Evolutionary conservation across 2,329 filamentous ascomycete species (phyloP).

Genomic region (Aplosporella prunicola): DNA sequence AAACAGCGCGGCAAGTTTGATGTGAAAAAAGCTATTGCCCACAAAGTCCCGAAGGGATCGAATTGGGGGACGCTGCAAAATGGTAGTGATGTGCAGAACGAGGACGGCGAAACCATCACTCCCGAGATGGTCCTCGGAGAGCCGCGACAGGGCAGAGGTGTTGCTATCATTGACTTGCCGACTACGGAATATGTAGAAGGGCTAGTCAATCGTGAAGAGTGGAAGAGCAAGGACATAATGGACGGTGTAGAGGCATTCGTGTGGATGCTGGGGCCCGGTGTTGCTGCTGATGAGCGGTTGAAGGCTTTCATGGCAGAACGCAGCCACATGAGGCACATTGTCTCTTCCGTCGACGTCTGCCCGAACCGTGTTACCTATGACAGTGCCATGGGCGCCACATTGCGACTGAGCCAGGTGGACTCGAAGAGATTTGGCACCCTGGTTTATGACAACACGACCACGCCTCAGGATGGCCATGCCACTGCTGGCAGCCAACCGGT

Average conservation of each 20-base stretch:
- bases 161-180: slow-evolving; percentile 75
- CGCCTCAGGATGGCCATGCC: slow-evolving; percentile 28
- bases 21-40: slow-evolving; percentile 49
- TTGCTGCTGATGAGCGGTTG: slow-evolving; percentile 55
- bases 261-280: slow-evolving; percentile 69
- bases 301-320: slow-evolving; percentile 59
- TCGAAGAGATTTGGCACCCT: slow-evolving; percentile 57
- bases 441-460: slow-evolving; percentile 41
- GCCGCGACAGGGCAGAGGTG: slow-evolving; percentile 56
- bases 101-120: slow-evolving; percentile 60
- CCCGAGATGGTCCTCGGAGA: slow-evolving; percentile 79
- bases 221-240: slow-evolving; percentile 56
- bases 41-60: slow-evolving; percentile 53
- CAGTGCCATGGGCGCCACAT: slow-evolving; percentile 55
- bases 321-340: slow-evolving; percentile 57
- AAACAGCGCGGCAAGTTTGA: slow-evolving; percentile 74
- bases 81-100: slow-evolving; percentile 54
- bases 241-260: slow-evolving; percentile 58
- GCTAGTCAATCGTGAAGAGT: slow-evolving; percentile 64
- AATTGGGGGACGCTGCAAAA: slow-evolving; percentile 52
- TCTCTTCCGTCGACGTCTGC: slow-evolving; percentile 65
- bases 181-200: slow-evolving; percentile 58
- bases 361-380: slow-evolving; percentile 67
- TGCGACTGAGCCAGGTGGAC: slow-evolving; percentile 64
- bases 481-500: slow-evolving; percentile 12